Percentiles rank a stretch among this genome's conserved stretches.
phyloP scores from a whole-genome alignment of 2,329 filamentous ascomycete genomes.

The Botrytis byssoidea region DNA sequence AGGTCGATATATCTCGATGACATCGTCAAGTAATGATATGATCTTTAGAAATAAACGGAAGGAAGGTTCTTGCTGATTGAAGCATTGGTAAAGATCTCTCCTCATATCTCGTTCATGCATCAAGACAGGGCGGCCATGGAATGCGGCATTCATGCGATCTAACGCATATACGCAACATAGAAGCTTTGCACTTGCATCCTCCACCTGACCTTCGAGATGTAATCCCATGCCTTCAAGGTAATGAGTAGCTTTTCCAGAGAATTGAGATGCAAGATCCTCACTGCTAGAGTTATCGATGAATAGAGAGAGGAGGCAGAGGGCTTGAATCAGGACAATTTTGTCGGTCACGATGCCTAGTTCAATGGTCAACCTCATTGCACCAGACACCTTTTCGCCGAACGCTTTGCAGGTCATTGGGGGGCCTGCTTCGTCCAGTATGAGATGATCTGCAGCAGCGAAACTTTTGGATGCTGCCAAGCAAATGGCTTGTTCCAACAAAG shows the following conservation, averaged over 20 bases:
- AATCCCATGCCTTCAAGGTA: conserved; percentile 57
- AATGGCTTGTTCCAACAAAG: conserved; percentile 52
- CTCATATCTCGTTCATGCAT: conserved; percentile 62
- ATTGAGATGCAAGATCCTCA: conserved; percentile 53
- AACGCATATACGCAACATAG: conserved; percentile 62
- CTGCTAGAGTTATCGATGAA: conserved; percentile 58
- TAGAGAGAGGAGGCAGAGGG: conserved; percentile 54
- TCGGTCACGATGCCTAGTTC: conserved; percentile 55
- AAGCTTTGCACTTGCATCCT: conserved; percentile 42
- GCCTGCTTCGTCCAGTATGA: conserved; percentile 35
- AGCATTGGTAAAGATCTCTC: conserved; percentile 51
- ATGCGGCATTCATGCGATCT: conserved; percentile 57
- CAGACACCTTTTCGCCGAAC: conserved; percentile 31
- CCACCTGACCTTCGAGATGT: conserved; percentile 46
- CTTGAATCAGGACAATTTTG: conserved; percentile 54
- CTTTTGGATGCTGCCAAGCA: conserved; percentile 55
- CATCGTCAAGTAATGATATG: conserved; percentile 54
- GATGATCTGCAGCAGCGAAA: conserved; percentile 45
- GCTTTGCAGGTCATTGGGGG: conserved; percentile 25
- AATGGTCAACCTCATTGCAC: conserved; percentile 38
- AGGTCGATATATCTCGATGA: conserved; percentile 61
- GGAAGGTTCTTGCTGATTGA: conserved; percentile 50
- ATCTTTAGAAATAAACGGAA: conserved; percentile 59
- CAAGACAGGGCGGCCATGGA: conserved; percentile 58
- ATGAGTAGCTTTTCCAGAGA: conserved; percentile 55